Percentiles rank a stretch among this genome's conserved stretches.
Evolutionary conservation across 1,284 basidiomycete genomes (phyloP).

Genomic region (Lentinula novae-zelandiae): DNA sequence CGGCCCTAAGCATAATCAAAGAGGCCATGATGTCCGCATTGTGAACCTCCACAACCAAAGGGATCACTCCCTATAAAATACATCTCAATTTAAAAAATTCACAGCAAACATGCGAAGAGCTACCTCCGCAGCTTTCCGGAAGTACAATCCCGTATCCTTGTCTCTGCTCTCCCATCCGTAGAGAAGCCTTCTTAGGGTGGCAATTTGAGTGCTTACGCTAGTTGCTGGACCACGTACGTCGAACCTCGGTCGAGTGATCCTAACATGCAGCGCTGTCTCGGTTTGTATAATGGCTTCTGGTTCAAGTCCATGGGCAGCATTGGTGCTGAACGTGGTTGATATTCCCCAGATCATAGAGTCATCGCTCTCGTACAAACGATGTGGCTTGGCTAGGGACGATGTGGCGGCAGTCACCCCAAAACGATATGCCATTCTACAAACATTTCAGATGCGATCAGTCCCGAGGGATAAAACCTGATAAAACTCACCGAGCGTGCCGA

Average conservation of each 20-base stretch:
- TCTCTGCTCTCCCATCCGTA: conserved; percentile 45
- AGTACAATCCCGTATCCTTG: conserved; percentile 47
- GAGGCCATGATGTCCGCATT: conserved; percentile 78
- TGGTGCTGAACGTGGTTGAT: conserved; percentile 62
- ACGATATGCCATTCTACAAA: conserved; percentile 55
- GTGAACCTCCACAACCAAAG: conserved; percentile 66
- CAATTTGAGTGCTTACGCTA: conserved; percentile 72
- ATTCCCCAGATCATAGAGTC: conserved; percentile 57
- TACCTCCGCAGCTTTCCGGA: conserved; percentile 59
- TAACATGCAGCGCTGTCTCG: conserved; percentile 70
- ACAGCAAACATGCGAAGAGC: conserved; percentile 16
- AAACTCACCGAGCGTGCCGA: conserved; percentile 62
- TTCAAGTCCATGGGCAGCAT: conserved; percentile 60
- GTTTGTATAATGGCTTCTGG: conserved; percentile 67
- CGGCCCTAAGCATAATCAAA: conserved; percentile 68
- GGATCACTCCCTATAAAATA: conserved; percentile 42
- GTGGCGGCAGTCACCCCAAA: conserved; percentile 60
- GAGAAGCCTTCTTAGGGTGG: conserved; percentile 56
- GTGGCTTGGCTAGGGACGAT: conserved; percentile 46
- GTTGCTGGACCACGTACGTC: conserved; percentile 21
- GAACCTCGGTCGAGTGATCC: conserved; percentile 31
- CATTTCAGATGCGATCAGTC: no score
- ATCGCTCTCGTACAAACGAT: conserved; percentile 20
- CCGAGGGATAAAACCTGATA: neutral
- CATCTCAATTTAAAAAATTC: neutral